Percentiles rank a stretch among this genome's conserved stretches.
phyloP scores from a whole-genome alignment of 495 filamentous ascomycete species.

The Glonium stellatum region DNA sequence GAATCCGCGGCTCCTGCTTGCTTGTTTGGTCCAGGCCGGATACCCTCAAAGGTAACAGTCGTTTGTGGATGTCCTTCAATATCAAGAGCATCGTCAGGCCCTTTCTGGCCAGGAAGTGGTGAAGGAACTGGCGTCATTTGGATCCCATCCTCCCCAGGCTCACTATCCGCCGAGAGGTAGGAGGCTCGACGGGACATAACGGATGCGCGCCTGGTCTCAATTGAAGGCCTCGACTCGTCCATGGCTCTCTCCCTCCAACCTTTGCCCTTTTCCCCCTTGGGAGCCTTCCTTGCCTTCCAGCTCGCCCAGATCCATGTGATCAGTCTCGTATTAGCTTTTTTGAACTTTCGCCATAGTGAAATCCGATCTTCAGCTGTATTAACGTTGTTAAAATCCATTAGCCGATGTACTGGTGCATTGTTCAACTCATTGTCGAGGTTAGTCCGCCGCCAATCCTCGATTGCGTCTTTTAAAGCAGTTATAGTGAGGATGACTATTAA shows the following conservation, averaged over 20 bases:
- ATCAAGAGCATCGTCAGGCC: slow-evolving; percentile 23
- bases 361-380: slow-evolving; percentile 85
- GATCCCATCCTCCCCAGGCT: slow-evolving; percentile 50
- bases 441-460: slow-evolving; percentile 94
- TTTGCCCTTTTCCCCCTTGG: slow-evolving; percentile 39
- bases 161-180: slow-evolving; percentile 42
- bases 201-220: slow-evolving; percentile 60
- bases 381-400: slow-evolving; percentile 86
- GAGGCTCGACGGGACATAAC: slow-evolving; percentile 57
- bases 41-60: slow-evolving; percentile 15
- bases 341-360: slow-evolving; percentile 78
- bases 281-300: slow-evolving; percentile 42
- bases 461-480: slow-evolving; percentile 91
- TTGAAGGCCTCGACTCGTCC: slow-evolving; percentile 51
- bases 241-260: slow-evolving; percentile 41
- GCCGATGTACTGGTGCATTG: slow-evolving; percentile 87
- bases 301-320: slow-evolving; percentile 53
- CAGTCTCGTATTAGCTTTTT: slow-evolving; percentile 73
- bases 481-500: slow-evolving; percentile 90
- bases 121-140: slow-evolving; percentile 96
- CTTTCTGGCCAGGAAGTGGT: slow-evolving; percentile 53
- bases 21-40: slow-evolving; percentile 8
- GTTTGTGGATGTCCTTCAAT: slow-evolving; percentile 8
- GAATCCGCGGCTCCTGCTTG: background rate
- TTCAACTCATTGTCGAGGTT: slow-evolving; percentile 91